Evolutionary conservation across 345 rosid species (phyloP).

Genomic region (Boechera stricta): DNA sequence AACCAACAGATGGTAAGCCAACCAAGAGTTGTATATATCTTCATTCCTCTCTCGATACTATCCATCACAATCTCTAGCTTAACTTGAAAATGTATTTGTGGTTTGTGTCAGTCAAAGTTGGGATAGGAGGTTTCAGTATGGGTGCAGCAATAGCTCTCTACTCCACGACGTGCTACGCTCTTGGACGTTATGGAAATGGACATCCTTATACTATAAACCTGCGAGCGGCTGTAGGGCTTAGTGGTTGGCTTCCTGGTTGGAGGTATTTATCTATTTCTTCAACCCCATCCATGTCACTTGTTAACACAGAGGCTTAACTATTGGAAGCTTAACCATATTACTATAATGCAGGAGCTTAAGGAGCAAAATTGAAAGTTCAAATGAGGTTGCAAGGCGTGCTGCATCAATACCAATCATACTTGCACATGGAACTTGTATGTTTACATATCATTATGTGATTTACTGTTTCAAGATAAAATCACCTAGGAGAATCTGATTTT

Average conservation of each 20-base stretch:
- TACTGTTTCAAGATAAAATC: slow-evolving; percentile 10
- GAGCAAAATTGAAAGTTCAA: slow-evolving; percentile 59
- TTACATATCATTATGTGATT: not conserved
- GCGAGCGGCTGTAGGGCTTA: slow-evolving; percentile 63
- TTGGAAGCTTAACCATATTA: slow-evolving; percentile 3
- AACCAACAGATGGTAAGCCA: slow-evolving; percentile 68
- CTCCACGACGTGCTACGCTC: slow-evolving; percentile 63
- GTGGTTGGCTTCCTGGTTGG: slow-evolving; percentile 78
- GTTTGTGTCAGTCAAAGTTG: slow-evolving; percentile 55
- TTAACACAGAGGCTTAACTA: not conserved
- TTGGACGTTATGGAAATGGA: slow-evolving; percentile 62
- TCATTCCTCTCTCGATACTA: not conserved
- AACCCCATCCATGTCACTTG: slow-evolving; percentile 24
- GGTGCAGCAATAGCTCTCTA: slow-evolving; percentile 77
- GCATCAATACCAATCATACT: slow-evolving; percentile 64
- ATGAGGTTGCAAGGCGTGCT: slow-evolving; percentile 60
- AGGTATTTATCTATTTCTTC: slow-evolving; percentile 46
- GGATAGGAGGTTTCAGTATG: slow-evolving; percentile 86
- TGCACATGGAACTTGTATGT: slow-evolving; percentile 65
- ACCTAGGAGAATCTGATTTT: slow-evolving; percentile 6
- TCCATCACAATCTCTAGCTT: slow-evolving; percentile 18
- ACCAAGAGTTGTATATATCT: slow-evolving; percentile 17
- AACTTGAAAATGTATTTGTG: slow-evolving; percentile 23
- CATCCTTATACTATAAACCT: slow-evolving; percentile 55
- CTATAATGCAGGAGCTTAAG: slow-evolving; percentile 56